Evolutionary conservation across 106 monocot genomes (phyloP).

Genomic region (Acorus calamus): DNA sequence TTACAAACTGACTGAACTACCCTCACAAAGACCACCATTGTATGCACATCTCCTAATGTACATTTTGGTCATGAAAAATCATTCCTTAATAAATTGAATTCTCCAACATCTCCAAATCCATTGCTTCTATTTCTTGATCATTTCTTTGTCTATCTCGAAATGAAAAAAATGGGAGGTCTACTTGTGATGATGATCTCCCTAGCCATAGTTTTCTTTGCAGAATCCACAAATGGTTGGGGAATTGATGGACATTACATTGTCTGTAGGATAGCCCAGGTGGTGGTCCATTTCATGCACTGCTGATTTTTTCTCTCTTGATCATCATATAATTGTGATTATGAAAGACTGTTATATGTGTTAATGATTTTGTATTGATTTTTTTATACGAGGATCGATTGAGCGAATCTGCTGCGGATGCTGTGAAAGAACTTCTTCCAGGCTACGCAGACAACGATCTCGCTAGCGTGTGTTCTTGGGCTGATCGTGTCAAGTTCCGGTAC

Average conservation of each 20-base stretch:
- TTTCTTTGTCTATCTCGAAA: too few relatives aligned
- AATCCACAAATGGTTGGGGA: constrained; percentile 37
- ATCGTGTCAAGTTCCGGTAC: constrained; percentile 31
- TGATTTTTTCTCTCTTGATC: too few relatives aligned
- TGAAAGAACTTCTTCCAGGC: constrained; percentile 37
- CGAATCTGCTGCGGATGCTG: constrained; percentile 22
- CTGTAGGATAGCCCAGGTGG: constrained; percentile 52
- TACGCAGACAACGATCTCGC: constrained; percentile 35
- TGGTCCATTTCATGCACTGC: background rate
- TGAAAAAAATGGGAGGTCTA: too few relatives aligned
- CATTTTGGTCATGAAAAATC: too few relatives aligned
- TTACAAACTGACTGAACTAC: too few relatives aligned
- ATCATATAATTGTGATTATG: too few relatives aligned
- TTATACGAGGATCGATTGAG: constrained; percentile 21
- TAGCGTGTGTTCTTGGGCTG: constrained; percentile 55
- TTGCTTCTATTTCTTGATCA: too few relatives aligned
- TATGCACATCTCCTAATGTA: too few relatives aligned
- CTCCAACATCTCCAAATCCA: too few relatives aligned
- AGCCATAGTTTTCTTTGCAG: constrained; percentile 4
- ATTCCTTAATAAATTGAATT: too few relatives aligned
- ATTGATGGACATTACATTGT: constrained; percentile 41
- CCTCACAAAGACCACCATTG: too few relatives aligned
- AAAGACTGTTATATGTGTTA: background rate
- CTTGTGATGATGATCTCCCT: too few relatives aligned
- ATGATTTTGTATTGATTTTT: background rate